Evolutionary conservation across 2,329 filamentous ascomycete genomes (phyloP).

Genomic region (Grosmannia serpens): DNA sequence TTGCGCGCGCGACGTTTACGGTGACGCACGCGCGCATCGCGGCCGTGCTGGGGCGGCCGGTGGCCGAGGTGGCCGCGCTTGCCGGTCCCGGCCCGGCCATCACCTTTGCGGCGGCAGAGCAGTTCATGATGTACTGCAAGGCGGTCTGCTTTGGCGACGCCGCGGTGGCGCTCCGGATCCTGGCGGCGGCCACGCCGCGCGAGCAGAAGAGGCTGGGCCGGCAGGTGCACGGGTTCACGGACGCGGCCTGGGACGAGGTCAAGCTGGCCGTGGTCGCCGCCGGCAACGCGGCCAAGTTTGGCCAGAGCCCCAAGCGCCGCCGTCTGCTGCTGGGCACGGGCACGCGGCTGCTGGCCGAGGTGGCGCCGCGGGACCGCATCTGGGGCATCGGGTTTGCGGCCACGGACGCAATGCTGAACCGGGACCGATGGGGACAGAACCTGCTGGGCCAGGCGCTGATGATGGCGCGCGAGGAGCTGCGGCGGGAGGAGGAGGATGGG

Average conservation of each 20-base stretch:
- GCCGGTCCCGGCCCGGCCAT: conserved; percentile 6
- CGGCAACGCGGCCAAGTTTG: conserved; percentile 51
- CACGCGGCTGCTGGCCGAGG: conserved; percentile 50
- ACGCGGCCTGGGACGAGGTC: conserved; percentile 15
- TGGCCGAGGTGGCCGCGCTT: conserved; percentile 5
- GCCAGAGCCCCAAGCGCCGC: conserved; percentile 29
- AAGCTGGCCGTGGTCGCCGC: conserved; percentile 43
- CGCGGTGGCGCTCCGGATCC: background rate
- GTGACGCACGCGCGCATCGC: conserved; percentile 18
- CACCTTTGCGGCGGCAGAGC: conserved; percentile 24
- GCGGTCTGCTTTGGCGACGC: conserved; percentile 23
- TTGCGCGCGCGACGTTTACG: conserved; percentile 18
- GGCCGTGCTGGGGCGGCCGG: conserved; percentile 14
- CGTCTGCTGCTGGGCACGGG: conserved; percentile 44
- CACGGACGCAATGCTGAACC: conserved; percentile 33
- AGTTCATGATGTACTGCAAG: conserved; percentile 32
- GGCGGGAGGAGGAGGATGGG: conserved; percentile 24
- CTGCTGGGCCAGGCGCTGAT: conserved; percentile 50
- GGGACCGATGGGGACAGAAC: conserved; percentile 50
- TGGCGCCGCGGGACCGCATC: conserved; percentile 46
- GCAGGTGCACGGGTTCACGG: conserved; percentile 4
- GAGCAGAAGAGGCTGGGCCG: conserved; percentile 9
- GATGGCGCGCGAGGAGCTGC: conserved; percentile 42
- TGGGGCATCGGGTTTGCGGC: conserved; percentile 55
- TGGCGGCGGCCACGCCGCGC: conserved; percentile 2